phyloP scores from a whole-genome alignment of 2,329 filamentous ascomycete species.

The Pseudopyrenochaeta lycopersici region DNA sequence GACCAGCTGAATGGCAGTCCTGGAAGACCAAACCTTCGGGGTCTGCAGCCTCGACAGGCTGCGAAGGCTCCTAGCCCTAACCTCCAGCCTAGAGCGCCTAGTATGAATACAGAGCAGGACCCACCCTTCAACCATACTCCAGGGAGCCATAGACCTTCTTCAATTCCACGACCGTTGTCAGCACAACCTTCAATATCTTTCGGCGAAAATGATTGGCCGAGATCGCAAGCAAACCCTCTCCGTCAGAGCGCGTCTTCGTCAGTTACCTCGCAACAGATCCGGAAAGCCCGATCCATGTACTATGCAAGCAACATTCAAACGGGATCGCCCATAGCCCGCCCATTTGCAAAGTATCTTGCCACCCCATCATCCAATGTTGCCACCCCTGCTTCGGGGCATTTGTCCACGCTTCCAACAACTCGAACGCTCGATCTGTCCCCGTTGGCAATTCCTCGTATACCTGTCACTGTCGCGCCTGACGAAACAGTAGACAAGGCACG shows the following conservation, averaged over 20 bases:
- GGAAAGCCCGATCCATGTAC: slow-evolving; percentile 51
- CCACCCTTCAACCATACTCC: slow-evolving; percentile 28
- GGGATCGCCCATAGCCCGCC: slow-evolving; percentile 46
- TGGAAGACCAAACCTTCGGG: slow-evolving; percentile 20
- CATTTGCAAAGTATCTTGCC: slow-evolving; percentile 43
- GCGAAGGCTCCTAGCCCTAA: slow-evolving; percentile 15
- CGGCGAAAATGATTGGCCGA: slow-evolving; percentile 36
- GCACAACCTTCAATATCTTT: slow-evolving; percentile 31
- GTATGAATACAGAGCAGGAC: slow-evolving; percentile 28
- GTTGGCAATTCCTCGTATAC: slow-evolving; percentile 31
- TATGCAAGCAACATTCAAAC: slow-evolving; percentile 50
- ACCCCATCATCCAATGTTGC: slow-evolving; percentile 24
- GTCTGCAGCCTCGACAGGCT: too few species aligned
- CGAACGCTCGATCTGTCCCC: slow-evolving; percentile 26
- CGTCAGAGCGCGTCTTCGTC: slow-evolving; percentile 37
- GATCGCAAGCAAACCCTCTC: slow-evolving; percentile 33
- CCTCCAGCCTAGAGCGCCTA: slow-evolving; percentile 16
- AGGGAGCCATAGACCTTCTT: slow-evolving; percentile 9
- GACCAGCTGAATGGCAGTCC: too few species aligned
- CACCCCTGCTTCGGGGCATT: slow-evolving; percentile 11
- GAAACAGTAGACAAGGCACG: slow-evolving; percentile 45
- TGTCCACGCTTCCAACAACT: slow-evolving; percentile 1
- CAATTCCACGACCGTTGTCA: slow-evolving; percentile 19
- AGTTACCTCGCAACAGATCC: slow-evolving; percentile 44
- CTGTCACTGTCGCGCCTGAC: slow-evolving; percentile 32